Base-by-base conservation (phyloP, 768 basidiomycete species). In the Mycena indigotica region DNA sequence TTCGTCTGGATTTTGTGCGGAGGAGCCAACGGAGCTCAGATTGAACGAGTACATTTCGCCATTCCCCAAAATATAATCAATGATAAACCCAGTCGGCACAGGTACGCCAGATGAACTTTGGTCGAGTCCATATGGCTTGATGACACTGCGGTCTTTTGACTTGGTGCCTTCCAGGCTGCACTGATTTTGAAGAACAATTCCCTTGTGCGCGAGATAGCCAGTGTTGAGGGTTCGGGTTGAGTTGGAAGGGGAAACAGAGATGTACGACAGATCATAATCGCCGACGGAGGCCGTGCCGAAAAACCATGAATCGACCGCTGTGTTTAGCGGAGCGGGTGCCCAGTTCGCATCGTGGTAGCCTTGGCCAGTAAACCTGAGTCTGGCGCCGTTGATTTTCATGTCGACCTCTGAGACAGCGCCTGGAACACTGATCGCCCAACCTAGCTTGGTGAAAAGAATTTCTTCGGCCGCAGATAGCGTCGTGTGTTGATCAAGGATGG, bases 291-390 rank as follows among this genome's bases (percentile, higher is more conserved):
- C 67, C 25, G 58, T 53, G 30, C 60, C 58, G 52, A 66, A 65
- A 62, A 60, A 65, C 68, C 67, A 67, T 15, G 63, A 52, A 40
- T 54, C 46, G 24, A 65, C 51, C 54, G 58, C 59, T 10, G 48
- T 54, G 60, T 68, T 65, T 28, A 67, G 52, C 19, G 64, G 57
- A n/a, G 40, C 49, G 23, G 65, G 54, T 23, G 58, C 52, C 57
- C 58, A 69, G 56, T 67, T 69, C 23, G 55, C 48, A 52, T 69
- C 67, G 44, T 69, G 65, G 59, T 69, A 69, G 6, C 65, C 67
- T 21, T 54, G 38, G 6, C 67, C 67, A 6, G 56, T 40, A 62
- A 66, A 66, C 52, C 44, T 21, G 15, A 69, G 57, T 16, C 6
- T 49, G n/a, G 60, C 50, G n/a, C 61, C 67, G 55, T 56, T 50